phyloP scores from a whole-genome alignment of 192 early-diverging fungal genomes.

The Umbelopsis sp. region DNA sequence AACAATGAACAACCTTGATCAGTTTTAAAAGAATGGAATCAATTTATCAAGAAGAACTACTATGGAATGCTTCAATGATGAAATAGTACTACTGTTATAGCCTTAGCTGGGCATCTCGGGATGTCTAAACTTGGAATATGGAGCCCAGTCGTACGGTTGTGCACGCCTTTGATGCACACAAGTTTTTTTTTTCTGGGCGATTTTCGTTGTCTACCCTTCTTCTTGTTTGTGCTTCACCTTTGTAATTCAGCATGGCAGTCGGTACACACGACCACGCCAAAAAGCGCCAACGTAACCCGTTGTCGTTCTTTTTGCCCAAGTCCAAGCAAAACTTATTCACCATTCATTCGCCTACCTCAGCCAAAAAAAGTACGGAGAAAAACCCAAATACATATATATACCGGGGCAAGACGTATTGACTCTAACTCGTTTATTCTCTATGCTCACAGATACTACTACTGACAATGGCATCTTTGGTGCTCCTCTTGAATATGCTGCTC shows the following conservation, averaged over 20 bases:
- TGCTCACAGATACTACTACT: constrained; percentile 3
- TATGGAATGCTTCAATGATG: background rate
- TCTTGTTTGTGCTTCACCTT: constrained; percentile 7
- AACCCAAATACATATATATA: background rate
- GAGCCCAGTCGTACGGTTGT: background rate
- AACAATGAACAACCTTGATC: background rate
- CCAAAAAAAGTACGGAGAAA: constrained; percentile 21
- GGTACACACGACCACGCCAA: constrained; percentile 7
- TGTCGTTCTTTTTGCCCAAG: constrained; percentile 27
- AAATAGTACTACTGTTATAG: background rate
- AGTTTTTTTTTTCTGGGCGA: background rate
- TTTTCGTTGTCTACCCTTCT: background rate
- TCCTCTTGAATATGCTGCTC: constrained; percentile 31
- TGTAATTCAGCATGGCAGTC: background rate
- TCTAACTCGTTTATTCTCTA: constrained; percentile 2
- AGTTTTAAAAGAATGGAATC: background rate
- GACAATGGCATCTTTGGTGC: constrained; percentile 34
- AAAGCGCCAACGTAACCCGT: constrained; percentile 23
- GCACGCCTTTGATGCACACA: background rate
- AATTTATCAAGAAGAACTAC: background rate
- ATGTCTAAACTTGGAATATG: background rate
- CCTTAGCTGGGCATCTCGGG: background rate
- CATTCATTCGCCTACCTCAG: background rate
- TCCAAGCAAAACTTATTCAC: constrained; percentile 20
- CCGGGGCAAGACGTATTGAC: too few relatives aligned